phyloP scores from a whole-genome alignment of 805 yeast genomes.

The Nakazawaea wickerhamii region DNA sequence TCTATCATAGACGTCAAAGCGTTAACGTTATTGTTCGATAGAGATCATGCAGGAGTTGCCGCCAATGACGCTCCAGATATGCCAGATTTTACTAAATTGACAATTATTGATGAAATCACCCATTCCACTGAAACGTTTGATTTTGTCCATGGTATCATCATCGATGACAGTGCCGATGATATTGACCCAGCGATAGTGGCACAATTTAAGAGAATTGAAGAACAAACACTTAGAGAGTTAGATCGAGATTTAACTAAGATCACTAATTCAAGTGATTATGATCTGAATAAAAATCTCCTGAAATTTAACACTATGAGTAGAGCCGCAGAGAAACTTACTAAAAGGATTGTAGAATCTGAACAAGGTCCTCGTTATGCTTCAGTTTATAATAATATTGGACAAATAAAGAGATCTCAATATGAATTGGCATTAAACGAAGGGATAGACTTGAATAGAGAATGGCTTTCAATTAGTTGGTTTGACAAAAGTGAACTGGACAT shows the following conservation, averaged over 20 bases:
- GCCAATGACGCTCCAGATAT: not conserved
- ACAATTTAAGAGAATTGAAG: too few relatives aligned
- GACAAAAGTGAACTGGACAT: not conserved
- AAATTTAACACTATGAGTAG: not conserved
- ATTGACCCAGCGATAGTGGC: too few relatives aligned
- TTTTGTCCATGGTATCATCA: not conserved
- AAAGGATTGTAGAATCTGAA: not conserved
- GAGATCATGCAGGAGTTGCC: not conserved
- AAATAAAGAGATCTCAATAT: slow-evolving; percentile 2
- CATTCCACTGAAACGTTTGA: not conserved
- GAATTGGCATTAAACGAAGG: not conserved
- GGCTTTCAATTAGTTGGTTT: not conserved
- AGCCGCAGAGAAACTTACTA: not conserved
- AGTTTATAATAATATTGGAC: slow-evolving; percentile 8
- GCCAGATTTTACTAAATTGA: not conserved
- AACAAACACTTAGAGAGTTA: too few relatives aligned
- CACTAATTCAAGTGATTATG: not conserved
- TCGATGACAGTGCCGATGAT: not conserved
- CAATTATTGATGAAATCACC: not conserved
- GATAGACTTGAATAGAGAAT: not conserved
- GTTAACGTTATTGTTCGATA: slow-evolving; percentile 4
- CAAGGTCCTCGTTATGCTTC: slow-evolving; percentile 3
- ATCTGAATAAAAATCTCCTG: not conserved
- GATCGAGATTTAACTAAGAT: too few relatives aligned
- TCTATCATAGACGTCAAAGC: not conserved